phyloP scores from a whole-genome alignment of 352 stramenopile species.

The Globisporangium solare region DNA sequence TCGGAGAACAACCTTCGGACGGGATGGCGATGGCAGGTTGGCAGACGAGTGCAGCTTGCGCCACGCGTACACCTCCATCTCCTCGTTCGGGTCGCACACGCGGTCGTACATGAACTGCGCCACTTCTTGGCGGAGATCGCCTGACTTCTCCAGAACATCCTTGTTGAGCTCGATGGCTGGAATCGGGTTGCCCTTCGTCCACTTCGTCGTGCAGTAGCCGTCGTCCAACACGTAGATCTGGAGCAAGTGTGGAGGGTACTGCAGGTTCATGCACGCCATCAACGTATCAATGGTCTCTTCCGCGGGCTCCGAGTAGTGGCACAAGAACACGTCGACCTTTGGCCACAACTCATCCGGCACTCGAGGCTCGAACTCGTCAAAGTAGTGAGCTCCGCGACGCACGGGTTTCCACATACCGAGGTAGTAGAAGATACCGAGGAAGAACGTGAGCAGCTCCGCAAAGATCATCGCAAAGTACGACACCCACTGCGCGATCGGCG shows the following conservation, averaged over 20 bases:
- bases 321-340: slow-evolving; percentile 80
- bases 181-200: slow-evolving; percentile 69
- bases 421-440: slow-evolving; percentile 79
- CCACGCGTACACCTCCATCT: slow-evolving; percentile 86
- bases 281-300: slow-evolving; percentile 85
- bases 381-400: slow-evolving; percentile 82
- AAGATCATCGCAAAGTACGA: slow-evolving; percentile 72
- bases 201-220: slow-evolving; percentile 81
- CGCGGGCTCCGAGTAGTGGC: slow-evolving; percentile 77
- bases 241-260: slow-evolving; percentile 83
- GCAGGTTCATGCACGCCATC: slow-evolving; percentile 83
- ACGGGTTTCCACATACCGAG: slow-evolving; percentile 89
- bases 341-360: slow-evolving; percentile 82
- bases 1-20: slow-evolving; percentile 69
- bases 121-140: slow-evolving; percentile 77
- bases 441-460: slow-evolving; percentile 61
- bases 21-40: slow-evolving; percentile 67
- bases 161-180: slow-evolving; percentile 76
- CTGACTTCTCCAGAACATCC: slow-evolving; percentile 60
- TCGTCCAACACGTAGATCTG: slow-evolving; percentile 86
- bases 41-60: slow-evolving; percentile 81
- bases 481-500: slow-evolving; percentile 72
- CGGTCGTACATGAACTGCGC: slow-evolving; percentile 89
- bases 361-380: slow-evolving; percentile 81
- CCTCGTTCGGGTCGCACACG: slow-evolving; percentile 80